Evolutionary conservation across 1,284 basidiomycete species (phyloP).

Genomic region (Leccinum griseonigrum): DNA sequence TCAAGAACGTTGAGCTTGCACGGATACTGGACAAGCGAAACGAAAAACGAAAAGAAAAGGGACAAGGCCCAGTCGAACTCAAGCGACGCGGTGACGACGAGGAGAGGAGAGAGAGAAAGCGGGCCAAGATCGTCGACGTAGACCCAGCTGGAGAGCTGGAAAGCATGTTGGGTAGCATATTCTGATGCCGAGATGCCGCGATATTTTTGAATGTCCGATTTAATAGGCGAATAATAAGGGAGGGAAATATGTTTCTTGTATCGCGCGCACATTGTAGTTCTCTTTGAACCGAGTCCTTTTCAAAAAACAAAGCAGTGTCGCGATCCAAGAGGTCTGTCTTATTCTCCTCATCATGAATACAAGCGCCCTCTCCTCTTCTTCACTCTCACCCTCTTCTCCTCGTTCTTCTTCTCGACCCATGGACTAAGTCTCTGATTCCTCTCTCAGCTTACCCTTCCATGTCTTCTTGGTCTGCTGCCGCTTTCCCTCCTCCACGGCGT

Average conservation of each 20-base stretch:
- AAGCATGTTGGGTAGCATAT: constrained; percentile 54
- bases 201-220: constrained; percentile 27
- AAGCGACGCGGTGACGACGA: constrained; percentile 30
- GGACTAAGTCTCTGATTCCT: constrained; percentile 61
- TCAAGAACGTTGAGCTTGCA: constrained; percentile 93
- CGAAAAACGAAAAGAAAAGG: constrained; percentile 63
- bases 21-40: constrained; percentile 87
- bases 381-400: constrained; percentile 48
- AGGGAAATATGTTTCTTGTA: constrained; percentile 40
- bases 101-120: constrained; percentile 24
- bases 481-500: constrained; percentile 68
- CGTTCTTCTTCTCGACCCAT: constrained; percentile 72
- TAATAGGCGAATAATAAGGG: constrained; percentile 46
- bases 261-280: constrained; percentile 61
- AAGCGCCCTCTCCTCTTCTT: constrained; percentile 51
- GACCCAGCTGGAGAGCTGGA: constrained; percentile 35
- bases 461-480: constrained; percentile 61
- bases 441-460: constrained; percentile 60
- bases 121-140: constrained; percentile 13
- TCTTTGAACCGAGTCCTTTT: neutral
- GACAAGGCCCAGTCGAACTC: constrained; percentile 38
- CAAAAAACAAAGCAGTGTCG: constrained; percentile 49
- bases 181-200: constrained; percentile 38
- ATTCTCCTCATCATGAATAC: constrained; percentile 68
- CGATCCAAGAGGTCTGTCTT: constrained; percentile 84